Conservation (phyloP, 2,329 filamentous ascomycete genomes). For the Lasiodiplodia theobromae region DNA sequence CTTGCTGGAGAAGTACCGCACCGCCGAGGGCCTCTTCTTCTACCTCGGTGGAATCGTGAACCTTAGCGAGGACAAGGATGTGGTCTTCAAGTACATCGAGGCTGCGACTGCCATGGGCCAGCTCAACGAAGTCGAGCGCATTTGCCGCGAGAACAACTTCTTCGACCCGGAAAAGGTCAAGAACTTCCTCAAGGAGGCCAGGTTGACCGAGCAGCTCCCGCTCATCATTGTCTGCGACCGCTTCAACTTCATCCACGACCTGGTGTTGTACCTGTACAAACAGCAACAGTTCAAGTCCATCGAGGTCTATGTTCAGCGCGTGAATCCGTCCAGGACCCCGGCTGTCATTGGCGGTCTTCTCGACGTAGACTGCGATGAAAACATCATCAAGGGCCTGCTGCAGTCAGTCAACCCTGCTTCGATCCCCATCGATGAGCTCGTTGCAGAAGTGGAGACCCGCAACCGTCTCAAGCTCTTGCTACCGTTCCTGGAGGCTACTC, state of each 20-base stretch:
- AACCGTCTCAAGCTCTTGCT: slow-evolving; percentile 95
- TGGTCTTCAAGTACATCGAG: slow-evolving; percentile 99
- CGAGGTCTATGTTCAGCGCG: slow-evolving; percentile 95
- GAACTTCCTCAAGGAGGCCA: slow-evolving; percentile 98
- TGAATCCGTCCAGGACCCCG: slow-evolving; percentile 90
- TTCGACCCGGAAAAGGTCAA: slow-evolving; percentile 96
- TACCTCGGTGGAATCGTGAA: slow-evolving; percentile 99
- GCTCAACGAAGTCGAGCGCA: slow-evolving; percentile 93
- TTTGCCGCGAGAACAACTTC: slow-evolving; percentile 88
- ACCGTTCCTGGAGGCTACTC: slow-evolving; percentile 92
- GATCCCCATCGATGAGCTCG: slow-evolving; percentile 93
- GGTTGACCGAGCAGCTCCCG: slow-evolving; percentile 88
- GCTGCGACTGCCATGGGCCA: slow-evolving; percentile 93
- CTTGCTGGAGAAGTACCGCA: slow-evolving; percentile 96
- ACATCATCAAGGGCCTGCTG: slow-evolving; percentile 91
- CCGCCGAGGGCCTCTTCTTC: slow-evolving; percentile 95
- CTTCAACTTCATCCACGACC: slow-evolving; percentile 98
- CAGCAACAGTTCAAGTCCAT: slow-evolving; percentile 99
- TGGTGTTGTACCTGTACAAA: slow-evolving; percentile 97
- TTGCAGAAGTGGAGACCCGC: slow-evolving; percentile 91
- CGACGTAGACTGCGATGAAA: slow-evolving; percentile 96
- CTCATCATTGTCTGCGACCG: slow-evolving; percentile 98
- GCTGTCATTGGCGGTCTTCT: slow-evolving; percentile 91
- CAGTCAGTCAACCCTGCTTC: slow-evolving; percentile 81
- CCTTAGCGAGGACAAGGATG: slow-evolving; percentile 90